Evolutionary conservation across 148 eudicot species (phyloP).

Genomic region (Polygonum aviculare): DNA sequence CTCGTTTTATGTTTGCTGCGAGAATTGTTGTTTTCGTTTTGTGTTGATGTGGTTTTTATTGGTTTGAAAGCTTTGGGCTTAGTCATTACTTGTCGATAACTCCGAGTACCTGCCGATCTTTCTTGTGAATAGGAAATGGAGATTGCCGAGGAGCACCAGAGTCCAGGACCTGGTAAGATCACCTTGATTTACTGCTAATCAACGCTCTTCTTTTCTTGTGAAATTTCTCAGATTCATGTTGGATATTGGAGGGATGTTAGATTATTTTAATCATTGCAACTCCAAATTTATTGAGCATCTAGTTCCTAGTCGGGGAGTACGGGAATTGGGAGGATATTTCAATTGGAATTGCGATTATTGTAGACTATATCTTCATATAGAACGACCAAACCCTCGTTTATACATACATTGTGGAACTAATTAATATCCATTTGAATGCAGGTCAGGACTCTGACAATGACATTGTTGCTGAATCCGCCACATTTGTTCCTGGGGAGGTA

Average conservation of each 20-base stretch:
- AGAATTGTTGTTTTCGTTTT: background rate
- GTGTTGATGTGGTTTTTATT: background rate
- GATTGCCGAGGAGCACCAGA: conserved; percentile 5
- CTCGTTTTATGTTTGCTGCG: background rate
- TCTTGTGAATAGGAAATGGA: background rate
- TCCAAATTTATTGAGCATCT: background rate
- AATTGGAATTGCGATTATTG: background rate
- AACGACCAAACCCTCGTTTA: background rate
- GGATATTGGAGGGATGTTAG: background rate
- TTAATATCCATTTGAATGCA: conserved; percentile 8
- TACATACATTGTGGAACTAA: background rate
- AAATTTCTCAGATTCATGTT: background rate
- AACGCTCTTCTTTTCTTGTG: background rate
- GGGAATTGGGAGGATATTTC: background rate
- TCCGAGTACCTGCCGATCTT: background rate
- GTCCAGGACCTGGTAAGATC: background rate
- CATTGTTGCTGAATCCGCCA: conserved; percentile 52
- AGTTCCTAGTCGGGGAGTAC: background rate
- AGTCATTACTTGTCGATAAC: background rate
- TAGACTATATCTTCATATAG: background rate
- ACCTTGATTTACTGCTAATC: background rate
- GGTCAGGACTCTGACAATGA: conserved; percentile 49
- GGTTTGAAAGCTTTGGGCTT: background rate
- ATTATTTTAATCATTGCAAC: background rate
- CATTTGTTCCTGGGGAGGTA: conserved; percentile 56